Base-by-base conservation (phyloP, 345 rosid genomes). In the Streptanthus diversifolius region DNA sequence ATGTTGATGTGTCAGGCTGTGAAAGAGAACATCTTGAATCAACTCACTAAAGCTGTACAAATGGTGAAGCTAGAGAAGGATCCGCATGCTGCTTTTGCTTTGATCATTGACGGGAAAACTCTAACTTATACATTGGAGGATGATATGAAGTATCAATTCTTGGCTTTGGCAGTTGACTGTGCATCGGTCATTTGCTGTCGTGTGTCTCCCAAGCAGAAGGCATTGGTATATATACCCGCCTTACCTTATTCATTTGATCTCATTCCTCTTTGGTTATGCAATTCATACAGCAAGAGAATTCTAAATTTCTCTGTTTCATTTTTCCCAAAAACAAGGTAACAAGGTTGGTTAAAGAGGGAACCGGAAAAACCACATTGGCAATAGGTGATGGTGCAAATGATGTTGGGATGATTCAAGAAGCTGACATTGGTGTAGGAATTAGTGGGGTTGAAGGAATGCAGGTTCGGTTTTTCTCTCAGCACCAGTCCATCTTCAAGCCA, bases 401-500 rank as follows among this genome's bases (percentile, higher is more conserved):
- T 71, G 99, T 95, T 49, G 99, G 99, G 53, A 95, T 95, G 99
- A 91, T 95, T 80, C 96, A 95, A 84, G 99, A 95, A 88, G 99
- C 99, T 59, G 99, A 95, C 56, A 95, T 95, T 73, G 99, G 99
- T 63, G 86, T 95, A 24, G 99, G 99, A 73, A 95, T 95, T 71
- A 91, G 99, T 68, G 99, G 99, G 4, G 97, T 90, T 74, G 99
- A 95, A 85, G 99, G 99, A 29, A 95, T 95, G 99, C 99, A 93
- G 93, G 99, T 93, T 63, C 68, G 85, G 72, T 70, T 48, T 67
- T 33, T 60, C 32, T 65, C 80, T 71, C 51, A 24, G 45, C 48
- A 32, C 57, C 41, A 7, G 39, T 36, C 61, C 30, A 8, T 43
- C 54, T 12, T 62, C 17, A 47, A 35, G 29, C 45, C 41, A 49